phyloP scores from a whole-genome alignment of 805 yeast species.

The Saturnispora zaruensis region DNA sequence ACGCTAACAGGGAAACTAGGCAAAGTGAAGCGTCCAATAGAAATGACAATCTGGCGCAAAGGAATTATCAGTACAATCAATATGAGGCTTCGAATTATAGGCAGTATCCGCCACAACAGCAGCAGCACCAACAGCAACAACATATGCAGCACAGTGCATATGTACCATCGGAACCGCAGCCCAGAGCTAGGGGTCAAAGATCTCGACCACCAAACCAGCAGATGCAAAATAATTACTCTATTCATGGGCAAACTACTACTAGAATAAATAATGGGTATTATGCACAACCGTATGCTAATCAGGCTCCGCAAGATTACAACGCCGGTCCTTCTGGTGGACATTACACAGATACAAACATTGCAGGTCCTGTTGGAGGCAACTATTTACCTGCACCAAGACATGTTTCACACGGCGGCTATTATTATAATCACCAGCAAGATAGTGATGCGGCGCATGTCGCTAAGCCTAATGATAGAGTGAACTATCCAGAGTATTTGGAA shows the following conservation, averaged over 20 bases:
- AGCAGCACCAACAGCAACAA: not conserved
- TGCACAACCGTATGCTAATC: not conserved
- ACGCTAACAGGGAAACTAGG: not conserved
- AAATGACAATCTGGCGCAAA: not conserved
- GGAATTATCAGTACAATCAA: not conserved
- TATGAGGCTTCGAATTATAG: not conserved
- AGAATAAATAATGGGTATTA: not conserved
- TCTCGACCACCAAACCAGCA: constrained; percentile 5
- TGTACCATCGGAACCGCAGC: not conserved
- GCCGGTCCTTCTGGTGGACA: not conserved
- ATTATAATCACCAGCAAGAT: not conserved
- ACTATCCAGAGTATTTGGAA: not conserved
- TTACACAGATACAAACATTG: not conserved
- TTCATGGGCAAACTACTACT: not conserved
- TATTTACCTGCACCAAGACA: not conserved
- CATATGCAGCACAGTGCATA: not conserved
- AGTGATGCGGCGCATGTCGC: not conserved
- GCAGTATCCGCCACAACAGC: not conserved
- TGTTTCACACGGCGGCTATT: constrained; percentile 8
- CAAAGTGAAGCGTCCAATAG: not conserved
- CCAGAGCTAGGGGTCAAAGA: not conserved
- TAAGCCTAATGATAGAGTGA: not conserved
- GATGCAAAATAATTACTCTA: not conserved
- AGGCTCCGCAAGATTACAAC: not conserved
- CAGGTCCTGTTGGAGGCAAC: not conserved